Conservation (phyloP, 345 rosid genomes). For the Salix purpurea region DNA sequence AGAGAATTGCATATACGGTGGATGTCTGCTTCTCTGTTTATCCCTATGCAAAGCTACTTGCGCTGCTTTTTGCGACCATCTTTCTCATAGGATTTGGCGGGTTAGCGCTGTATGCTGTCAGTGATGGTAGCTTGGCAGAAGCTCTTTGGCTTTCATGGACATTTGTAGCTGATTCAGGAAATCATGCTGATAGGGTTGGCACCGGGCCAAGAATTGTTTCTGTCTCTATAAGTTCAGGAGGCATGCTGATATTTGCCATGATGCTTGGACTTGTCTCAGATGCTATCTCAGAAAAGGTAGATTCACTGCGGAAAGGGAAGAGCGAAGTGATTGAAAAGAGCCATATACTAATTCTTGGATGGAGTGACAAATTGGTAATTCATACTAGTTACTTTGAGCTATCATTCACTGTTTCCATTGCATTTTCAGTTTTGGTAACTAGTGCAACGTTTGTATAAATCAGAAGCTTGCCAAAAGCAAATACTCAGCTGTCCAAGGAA, state of each 20-base stretch:
- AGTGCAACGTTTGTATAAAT: neutral
- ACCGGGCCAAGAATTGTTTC: conserved; percentile 79
- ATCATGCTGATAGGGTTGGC: conserved; percentile 80
- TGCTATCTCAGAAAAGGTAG: conserved; percentile 91
- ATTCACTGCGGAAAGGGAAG: conserved; percentile 83
- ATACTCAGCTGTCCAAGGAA: neutral
- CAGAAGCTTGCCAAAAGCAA: neutral
- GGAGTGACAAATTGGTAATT: conserved; percentile 91
- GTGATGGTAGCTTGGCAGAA: conserved; percentile 73
- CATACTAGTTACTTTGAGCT: conserved; percentile 5
- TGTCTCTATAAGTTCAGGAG: conserved; percentile 85
- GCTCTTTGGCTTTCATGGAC: conserved; percentile 95
- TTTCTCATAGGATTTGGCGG: conserved; percentile 82
- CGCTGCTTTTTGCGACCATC: conserved; percentile 77
- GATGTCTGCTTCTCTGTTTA: conserved; percentile 85
- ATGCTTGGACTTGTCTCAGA: conserved; percentile 95
- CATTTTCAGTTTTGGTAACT: neutral
- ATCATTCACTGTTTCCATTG: neutral
- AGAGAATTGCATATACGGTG: conserved; percentile 82
- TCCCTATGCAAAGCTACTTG: conserved; percentile 87
- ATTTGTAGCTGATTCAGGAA: conserved; percentile 89
- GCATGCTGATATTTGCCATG: conserved; percentile 89
- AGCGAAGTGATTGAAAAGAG: conserved; percentile 91
- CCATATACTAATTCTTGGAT: conserved; percentile 82
- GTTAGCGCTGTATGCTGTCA: conserved; percentile 75